phyloP scores from a whole-genome alignment of 208 protist species.

The Perkinsela sp. region DNA sequence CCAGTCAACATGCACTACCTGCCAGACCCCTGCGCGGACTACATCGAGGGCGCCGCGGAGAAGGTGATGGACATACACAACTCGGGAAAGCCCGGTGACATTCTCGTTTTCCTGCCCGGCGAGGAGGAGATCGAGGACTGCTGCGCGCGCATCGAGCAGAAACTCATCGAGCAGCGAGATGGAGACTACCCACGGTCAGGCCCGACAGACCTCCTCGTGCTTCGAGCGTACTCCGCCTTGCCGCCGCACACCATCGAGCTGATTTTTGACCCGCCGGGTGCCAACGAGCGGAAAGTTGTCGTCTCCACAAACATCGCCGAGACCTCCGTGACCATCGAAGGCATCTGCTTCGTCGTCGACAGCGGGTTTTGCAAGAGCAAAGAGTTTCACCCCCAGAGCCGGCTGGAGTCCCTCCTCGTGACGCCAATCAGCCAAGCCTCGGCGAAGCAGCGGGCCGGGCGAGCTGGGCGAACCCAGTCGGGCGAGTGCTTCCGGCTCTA shows the following conservation, averaged over 20 bases:
- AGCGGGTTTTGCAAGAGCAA: constrained; percentile 92
- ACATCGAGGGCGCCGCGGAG: constrained; percentile 79
- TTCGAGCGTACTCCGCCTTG: constrained; percentile 90
- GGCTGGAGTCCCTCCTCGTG: constrained; percentile 85
- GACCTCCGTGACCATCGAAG: constrained; percentile 96
- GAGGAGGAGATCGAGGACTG: constrained; percentile 96
- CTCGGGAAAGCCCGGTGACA: constrained; percentile 82
- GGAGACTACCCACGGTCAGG: constrained; percentile 12
- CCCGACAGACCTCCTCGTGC: constrained; percentile 70
- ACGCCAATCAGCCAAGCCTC: constrained; percentile 86
- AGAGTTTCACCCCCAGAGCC: constrained; percentile 76
- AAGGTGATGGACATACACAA: constrained; percentile 95
- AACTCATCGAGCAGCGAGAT: constrained; percentile 37
- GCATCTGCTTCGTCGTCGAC: constrained; percentile 92
- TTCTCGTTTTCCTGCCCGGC: constrained; percentile 96
- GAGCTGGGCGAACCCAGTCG: constrained; percentile 76
- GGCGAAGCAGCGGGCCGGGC: constrained; percentile 78
- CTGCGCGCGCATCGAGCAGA: constrained; percentile 76
- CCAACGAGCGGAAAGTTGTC: constrained; percentile 74
- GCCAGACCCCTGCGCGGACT: constrained; percentile 69
- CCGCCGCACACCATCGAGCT: constrained; percentile 87
- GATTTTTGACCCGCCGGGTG: constrained; percentile 87
- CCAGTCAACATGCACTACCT: constrained; percentile 87
- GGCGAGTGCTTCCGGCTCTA: constrained; percentile 89
- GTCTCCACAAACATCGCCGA: constrained; percentile 99